phyloP scores from a whole-genome alignment of 2,329 filamentous ascomycete genomes.

The Penicillium sp. region DNA sequence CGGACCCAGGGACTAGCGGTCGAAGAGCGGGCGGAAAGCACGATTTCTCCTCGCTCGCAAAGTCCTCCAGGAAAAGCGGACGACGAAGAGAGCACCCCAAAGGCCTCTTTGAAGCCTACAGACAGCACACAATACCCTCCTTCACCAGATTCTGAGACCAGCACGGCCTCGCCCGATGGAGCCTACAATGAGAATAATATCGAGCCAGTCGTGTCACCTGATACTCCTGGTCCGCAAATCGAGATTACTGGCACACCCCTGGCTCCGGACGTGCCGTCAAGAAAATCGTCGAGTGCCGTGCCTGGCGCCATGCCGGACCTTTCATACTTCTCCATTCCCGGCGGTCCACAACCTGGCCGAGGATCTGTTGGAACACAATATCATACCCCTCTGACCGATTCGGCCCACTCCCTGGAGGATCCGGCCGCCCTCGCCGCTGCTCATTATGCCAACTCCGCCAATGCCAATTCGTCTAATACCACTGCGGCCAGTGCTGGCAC shows the following conservation, averaged over 20 bases:
- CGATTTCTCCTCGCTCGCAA: constrained; percentile 36
- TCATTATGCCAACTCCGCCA: constrained; percentile 25
- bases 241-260: constrained; percentile 33
- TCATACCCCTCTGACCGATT: constrained; percentile 16
- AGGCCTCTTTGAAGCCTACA: constrained; percentile 6
- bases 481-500: constrained; percentile 17
- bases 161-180: constrained; percentile 13
- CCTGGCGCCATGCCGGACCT: constrained; percentile 31
- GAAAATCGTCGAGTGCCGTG: constrained; percentile 33
- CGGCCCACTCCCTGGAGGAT: constrained; percentile 21
- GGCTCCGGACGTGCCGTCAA: constrained; percentile 22
- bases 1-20: constrained; percentile 24
- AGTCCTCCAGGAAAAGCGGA: constrained; percentile 25
- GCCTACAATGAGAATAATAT: constrained; percentile 34
- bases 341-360: constrained; percentile 14
- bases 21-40: constrained; percentile 21
- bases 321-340: constrained; percentile 25
- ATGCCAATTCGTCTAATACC: constrained; percentile 10
- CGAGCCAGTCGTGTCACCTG: constrained; percentile 34
- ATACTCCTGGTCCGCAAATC: constrained; percentile 35
- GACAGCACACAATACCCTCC: constrained; percentile 8
- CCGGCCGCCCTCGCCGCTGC: constrained; percentile 30
- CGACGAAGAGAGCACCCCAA: constrained; percentile 3
- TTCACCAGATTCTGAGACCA: constrained; percentile 12
- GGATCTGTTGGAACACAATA: constrained; percentile 13